Conservation (phyloP, 1,139 yeast species). For the Nematodospora anomalae region DNA sequence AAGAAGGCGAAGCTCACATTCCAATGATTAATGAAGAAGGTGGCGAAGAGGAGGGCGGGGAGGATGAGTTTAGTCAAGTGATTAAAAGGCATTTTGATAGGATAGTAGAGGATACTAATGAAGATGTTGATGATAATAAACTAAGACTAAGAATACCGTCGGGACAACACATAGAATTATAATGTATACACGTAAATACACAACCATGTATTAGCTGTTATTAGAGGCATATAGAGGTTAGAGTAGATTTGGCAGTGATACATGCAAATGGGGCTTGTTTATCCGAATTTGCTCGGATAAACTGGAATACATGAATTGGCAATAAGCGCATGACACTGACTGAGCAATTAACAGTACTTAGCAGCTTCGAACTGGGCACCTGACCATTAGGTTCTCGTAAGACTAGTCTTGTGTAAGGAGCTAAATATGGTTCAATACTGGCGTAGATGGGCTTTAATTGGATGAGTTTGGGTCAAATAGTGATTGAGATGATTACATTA, state of each 20-base stretch:
- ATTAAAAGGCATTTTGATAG: slow-evolving; percentile 10
- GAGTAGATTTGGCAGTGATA: neutral
- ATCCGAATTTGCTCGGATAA: no score
- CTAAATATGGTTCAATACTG: no score
- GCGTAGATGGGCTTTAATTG: no score
- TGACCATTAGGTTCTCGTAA: no score
- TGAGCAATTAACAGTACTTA: no score
- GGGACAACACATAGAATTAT: slow-evolving; percentile 15
- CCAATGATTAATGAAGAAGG: slow-evolving; percentile 8
- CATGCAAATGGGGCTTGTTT: slow-evolving; percentile 1
- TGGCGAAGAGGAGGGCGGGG: slow-evolving; percentile 5
- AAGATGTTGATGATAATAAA: slow-evolving; percentile 3
- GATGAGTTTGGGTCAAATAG: no score
- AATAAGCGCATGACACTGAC: no score
- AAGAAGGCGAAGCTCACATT: slow-evolving; percentile 5
- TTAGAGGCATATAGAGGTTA: no score
- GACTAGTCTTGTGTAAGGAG: no score
- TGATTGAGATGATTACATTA: no score
- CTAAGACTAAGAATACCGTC: slow-evolving; percentile 35
- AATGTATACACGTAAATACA: neutral
- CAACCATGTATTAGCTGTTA: neutral
- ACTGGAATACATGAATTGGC: no score
- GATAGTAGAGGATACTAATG: slow-evolving; percentile 6
- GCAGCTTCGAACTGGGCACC: no score
- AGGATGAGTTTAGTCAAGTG: slow-evolving; percentile 7